Conservation (phyloP, 2,329 filamentous ascomycete genomes). For the Fusarium aywerte region DNA sequence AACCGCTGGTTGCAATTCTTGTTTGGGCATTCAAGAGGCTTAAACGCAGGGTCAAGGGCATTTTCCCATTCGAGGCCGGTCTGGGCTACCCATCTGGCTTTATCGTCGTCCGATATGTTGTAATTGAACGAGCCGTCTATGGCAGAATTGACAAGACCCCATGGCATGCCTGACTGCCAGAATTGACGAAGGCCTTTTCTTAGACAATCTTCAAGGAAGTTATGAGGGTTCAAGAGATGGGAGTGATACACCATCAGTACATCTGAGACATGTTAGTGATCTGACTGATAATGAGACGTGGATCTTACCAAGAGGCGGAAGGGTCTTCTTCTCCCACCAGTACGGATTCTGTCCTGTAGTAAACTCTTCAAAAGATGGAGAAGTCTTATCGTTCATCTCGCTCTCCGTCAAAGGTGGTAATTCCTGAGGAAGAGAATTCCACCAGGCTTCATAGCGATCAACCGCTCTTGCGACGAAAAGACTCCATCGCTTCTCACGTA, state of each 20-base stretch:
- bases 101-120: conserved; percentile 54
- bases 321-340: conserved; percentile 32
- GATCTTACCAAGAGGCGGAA: conserved; percentile 41
- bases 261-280: conserved; percentile 54
- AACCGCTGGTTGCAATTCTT: conserved; percentile 48
- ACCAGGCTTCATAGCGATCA: conserved; percentile 72
- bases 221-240: conserved; percentile 76
- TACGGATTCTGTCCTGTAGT: not conserved
- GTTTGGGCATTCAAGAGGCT: conserved; percentile 58
- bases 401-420: conserved; percentile 18
- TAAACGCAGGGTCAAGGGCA: conserved; percentile 57
- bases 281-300: accelerated
- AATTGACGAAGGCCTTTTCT: conserved; percentile 29
- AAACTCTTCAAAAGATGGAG: conserved; percentile 24
- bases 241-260: conserved; percentile 79
- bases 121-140: conserved; percentile 69
- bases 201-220: conserved; percentile 47
- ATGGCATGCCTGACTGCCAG: conserved; percentile 72
- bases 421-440: conserved; percentile 46
- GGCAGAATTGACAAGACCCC: conserved; percentile 63
- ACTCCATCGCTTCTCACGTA: conserved; percentile 75
- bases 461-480: conserved; percentile 72
- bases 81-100: conserved; percentile 55
- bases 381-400: conserved; percentile 2
- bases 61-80: conserved; percentile 67